Conservation (phyloP, 2,329 filamentous ascomycete species). For the Pezicula rhizophila region DNA sequence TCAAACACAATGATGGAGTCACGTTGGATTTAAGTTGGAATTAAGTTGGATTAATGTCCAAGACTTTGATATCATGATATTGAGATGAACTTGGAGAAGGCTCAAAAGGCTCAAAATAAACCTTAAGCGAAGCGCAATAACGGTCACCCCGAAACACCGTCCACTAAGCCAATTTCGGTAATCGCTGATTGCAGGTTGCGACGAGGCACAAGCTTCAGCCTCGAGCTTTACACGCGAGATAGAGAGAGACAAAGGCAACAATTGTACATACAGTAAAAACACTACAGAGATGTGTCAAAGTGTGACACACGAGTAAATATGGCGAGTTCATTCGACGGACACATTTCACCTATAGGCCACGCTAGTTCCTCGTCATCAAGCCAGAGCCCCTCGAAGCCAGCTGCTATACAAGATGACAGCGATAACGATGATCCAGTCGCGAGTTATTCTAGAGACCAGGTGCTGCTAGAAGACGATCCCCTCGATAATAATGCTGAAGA, state of each 20-base stretch:
- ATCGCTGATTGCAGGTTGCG: neutral
- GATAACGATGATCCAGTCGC: slow-evolving; percentile 30
- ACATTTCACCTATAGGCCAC: slow-evolving; percentile 14
- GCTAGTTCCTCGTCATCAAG: slow-evolving; percentile 18
- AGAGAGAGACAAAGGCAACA: too few species aligned
- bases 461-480: slow-evolving; percentile 50
- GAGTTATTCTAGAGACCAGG: slow-evolving; percentile 22
- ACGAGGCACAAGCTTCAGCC: slow-evolving; percentile 1
- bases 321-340: slow-evolving; percentile 24
- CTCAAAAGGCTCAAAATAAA: too few species aligned
- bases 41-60: too few species aligned
- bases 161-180: neutral
- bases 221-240: neutral
- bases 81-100: too few species aligned
- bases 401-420: slow-evolving; percentile 33
- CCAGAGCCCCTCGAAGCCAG: slow-evolving; percentile 14
- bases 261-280: neutral
- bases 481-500: slow-evolving; percentile 43
- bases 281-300: slow-evolving; percentile 6
- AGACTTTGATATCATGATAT: too few species aligned
- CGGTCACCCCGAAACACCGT: neutral
- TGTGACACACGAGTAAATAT: slow-evolving; percentile 22
- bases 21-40: too few species aligned
- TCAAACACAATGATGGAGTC: too few species aligned
- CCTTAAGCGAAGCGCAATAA: neutral